A percentile compares a stretch with the other conserved stretches of the same genome.
phyloP scores from a whole-genome alignment of 1,284 basidiomycete species.

The Malassezia caprae region DNA sequence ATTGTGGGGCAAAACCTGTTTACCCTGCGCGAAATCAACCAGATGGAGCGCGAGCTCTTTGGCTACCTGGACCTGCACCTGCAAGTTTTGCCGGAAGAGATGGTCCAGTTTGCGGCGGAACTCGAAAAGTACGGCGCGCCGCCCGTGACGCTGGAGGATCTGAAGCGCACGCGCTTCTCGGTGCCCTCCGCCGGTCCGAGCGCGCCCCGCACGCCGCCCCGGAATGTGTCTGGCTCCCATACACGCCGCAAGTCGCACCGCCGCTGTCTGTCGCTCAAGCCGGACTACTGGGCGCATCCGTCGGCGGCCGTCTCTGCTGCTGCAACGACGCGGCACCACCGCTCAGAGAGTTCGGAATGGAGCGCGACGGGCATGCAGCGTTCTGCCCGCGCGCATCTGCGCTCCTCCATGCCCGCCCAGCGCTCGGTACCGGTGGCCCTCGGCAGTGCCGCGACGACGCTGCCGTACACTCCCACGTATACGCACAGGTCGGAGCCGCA shows the following conservation, averaged over 20 bases:
- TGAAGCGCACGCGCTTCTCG: constrained; percentile 2
- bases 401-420: constrained; percentile 13
- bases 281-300: constrained; percentile 15
- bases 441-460: neutral
- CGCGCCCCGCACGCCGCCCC: neutral
- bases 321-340: constrained; percentile 3
- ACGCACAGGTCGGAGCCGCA: neutral
- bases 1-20: constrained; percentile 48
- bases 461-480: neutral
- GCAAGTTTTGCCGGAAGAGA: constrained; percentile 35
- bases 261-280: constrained; percentile 12
- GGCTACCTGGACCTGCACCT: constrained; percentile 45
- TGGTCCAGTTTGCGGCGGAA: constrained; percentile 34
- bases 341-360: constrained; percentile 14
- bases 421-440: neutral
- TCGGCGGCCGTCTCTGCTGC: neutral
- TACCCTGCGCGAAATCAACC: constrained; percentile 44
- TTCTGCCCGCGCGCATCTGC: neutral
- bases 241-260: constrained; percentile 8
- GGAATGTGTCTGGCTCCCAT: neutral
- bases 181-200: neutral
- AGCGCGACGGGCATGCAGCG: neutral
- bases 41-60: constrained; percentile 48
- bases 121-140: constrained; percentile 24
- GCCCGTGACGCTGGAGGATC: constrained; percentile 11